Evolutionary conservation across 2,329 filamentous ascomycete genomes (phyloP).

Genomic region (Aspergillus jensenii): DNA sequence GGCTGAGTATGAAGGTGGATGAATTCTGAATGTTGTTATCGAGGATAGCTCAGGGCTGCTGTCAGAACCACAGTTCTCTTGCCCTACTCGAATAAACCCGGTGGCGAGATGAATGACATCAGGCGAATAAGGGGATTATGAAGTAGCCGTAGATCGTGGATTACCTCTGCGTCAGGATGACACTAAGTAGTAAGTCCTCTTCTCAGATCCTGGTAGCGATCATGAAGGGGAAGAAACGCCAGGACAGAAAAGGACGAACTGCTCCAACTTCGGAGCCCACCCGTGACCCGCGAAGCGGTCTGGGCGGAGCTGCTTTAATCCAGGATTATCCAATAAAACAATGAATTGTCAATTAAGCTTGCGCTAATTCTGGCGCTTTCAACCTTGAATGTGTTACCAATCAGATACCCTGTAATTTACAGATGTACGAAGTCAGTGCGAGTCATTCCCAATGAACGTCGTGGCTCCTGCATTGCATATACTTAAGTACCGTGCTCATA

Average conservation of each 20-base stretch:
- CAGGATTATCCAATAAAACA: neutral
- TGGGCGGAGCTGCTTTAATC: neutral
- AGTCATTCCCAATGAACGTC: neutral
- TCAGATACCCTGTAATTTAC: neutral
- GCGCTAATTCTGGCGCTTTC: conserved; percentile 7
- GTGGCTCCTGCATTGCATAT: conserved; percentile 3
- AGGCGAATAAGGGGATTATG: conserved; percentile 7
- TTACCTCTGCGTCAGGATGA: neutral
- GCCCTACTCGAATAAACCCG: neutral
- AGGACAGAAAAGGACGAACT: neutral
- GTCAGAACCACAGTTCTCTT: neutral
- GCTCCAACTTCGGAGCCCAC: neutral
- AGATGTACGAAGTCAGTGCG: neutral
- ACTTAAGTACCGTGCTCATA: neutral
- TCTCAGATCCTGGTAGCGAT: conserved; percentile 11
- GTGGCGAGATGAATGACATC: conserved; percentile 6
- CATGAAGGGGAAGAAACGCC: conserved; percentile 5
- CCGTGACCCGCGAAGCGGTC: conserved; percentile 12
- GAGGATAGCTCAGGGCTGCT: neutral
- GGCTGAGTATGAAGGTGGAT: neutral
- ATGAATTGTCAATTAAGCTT: conserved; percentile 2
- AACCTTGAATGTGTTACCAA: neutral
- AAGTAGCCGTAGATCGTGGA: conserved; percentile 6
- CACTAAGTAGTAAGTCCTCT: neutral
- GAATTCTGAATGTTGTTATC: neutral